Conservation (phyloP, 2,329 filamentous ascomycete genomes). For the Zymoseptoria crescenta region DNA sequence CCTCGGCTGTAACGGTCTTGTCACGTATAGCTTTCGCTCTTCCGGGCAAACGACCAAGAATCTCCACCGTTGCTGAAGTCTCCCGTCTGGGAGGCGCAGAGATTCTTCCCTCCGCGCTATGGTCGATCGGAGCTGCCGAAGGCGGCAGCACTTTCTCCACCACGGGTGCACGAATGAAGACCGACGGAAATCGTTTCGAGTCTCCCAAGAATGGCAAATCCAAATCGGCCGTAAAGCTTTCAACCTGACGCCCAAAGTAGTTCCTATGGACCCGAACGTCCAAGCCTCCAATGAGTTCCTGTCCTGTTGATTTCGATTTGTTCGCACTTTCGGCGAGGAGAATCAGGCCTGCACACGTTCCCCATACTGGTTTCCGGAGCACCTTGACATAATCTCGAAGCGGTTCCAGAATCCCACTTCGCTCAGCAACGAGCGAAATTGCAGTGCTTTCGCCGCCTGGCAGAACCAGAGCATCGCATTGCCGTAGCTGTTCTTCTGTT, state of each 20-base stretch:
- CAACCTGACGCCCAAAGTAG: conserved; percentile 87
- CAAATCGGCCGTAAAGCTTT: conserved; percentile 76
- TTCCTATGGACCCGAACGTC: conserved; percentile 88
- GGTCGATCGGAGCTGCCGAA: background rate
- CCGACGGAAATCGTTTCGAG: conserved; percentile 58
- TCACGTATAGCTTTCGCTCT: conserved; percentile 43
- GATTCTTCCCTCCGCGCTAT: conserved; percentile 27
- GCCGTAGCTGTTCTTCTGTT: conserved; percentile 59
- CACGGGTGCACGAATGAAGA: conserved; percentile 91
- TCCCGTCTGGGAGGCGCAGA: conserved; percentile 49
- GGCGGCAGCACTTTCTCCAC: conserved; percentile 68
- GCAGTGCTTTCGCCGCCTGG: conserved; percentile 94
- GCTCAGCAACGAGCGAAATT: conserved; percentile 77
- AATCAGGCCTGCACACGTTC: conserved; percentile 91
- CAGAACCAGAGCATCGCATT: conserved; percentile 77
- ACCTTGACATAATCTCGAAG: conserved; percentile 86
- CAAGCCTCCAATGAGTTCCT: conserved; percentile 86
- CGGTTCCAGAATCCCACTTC: conserved; percentile 74
- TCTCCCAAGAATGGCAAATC: conserved; percentile 57
- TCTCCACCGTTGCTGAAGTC: conserved; percentile 46
- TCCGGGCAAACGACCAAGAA: conserved; percentile 51
- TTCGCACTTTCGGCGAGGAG: conserved; percentile 82
- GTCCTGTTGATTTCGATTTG: conserved; percentile 79
- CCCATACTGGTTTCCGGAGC: conserved; percentile 78
- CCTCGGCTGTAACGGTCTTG: conserved; percentile 39